Evolutionary conservation across 176 grass and related monocot species (phyloP).

Genomic region (Triticum aestivum): DNA sequence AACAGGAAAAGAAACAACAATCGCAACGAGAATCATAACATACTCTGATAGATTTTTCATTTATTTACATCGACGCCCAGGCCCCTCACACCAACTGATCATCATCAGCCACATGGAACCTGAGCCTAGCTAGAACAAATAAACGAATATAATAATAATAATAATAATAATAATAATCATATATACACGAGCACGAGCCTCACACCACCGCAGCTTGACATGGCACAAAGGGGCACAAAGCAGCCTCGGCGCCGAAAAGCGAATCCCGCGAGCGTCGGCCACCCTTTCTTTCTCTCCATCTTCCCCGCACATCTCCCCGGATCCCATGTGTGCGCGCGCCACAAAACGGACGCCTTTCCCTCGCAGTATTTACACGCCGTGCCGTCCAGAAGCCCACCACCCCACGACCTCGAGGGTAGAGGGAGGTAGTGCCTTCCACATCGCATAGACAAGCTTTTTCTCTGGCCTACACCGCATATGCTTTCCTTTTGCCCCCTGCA

Average conservation of each 20-base stretch:
- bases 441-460: conserved; percentile 52
- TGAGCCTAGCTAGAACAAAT: conserved; percentile 10
- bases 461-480: conserved; percentile 6
- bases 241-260: not conserved
- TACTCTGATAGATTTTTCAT: not conserved
- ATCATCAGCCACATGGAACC: not conserved
- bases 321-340: conserved; percentile 15
- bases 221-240: conserved; percentile 31
- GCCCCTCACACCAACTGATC: not conserved
- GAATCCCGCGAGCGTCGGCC: conserved; percentile 6
- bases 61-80: conserved; percentile 28
- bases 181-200: conserved; percentile 30
- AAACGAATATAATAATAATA: conserved; percentile 29
- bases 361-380: conserved; percentile 33
- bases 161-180: not conserved
- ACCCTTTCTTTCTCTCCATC: not conserved
- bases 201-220: conserved; percentile 18
- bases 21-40: too few relatives aligned
- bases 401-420: not conserved
- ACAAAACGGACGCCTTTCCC: conserved; percentile 10
- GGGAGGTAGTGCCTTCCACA: conserved; percentile 56
- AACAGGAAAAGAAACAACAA: too few relatives aligned
- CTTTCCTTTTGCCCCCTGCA: conserved; percentile 38
- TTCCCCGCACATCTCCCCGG: not conserved
- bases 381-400: conserved; percentile 16